Conservation (phyloP, 139 green algal species). For the Tetraselmis chui region DNA sequence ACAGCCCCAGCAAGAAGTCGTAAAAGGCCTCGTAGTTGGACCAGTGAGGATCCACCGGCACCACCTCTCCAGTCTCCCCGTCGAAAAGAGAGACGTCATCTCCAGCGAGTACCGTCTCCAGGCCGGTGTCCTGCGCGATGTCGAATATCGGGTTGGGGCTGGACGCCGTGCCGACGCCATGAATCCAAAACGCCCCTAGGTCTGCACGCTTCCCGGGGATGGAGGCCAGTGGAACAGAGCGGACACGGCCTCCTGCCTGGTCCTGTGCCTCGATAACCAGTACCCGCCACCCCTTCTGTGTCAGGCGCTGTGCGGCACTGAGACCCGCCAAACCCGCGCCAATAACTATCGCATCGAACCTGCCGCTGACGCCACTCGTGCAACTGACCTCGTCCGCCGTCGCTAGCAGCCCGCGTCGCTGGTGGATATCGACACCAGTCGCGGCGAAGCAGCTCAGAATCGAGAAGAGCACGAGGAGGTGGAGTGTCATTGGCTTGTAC, state of each 20-base stretch:
- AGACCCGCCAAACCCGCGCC: neutral
- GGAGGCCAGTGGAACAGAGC: neutral
- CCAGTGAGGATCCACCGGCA: neutral
- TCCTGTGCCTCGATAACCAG: neutral
- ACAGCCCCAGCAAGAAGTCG: neutral
- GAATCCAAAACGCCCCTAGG: neutral
- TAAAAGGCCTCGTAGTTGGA: neutral
- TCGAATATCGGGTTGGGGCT: neutral
- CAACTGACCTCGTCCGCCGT: too few species aligned
- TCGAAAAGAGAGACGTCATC: neutral
- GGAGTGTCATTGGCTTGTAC: too few species aligned
- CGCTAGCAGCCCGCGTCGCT: too few species aligned
- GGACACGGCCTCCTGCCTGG: neutral
- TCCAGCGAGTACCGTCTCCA: neutral
- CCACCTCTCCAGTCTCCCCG: neutral
- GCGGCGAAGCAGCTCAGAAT: too few species aligned
- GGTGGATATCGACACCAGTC: too few species aligned
- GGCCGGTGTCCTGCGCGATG: neutral
- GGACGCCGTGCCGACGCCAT: neutral
- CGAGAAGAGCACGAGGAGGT: too few species aligned
- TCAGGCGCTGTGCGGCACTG: neutral
- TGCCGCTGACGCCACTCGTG: too few species aligned
- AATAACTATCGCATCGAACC: neutral
- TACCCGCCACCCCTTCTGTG: neutral
- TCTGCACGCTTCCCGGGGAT: neutral